These are phyloP conservation scores for Mucor piriformis DNA, from an alignment of 371 early-diverging fungal species.

Conservation along the genomic window DNA sequence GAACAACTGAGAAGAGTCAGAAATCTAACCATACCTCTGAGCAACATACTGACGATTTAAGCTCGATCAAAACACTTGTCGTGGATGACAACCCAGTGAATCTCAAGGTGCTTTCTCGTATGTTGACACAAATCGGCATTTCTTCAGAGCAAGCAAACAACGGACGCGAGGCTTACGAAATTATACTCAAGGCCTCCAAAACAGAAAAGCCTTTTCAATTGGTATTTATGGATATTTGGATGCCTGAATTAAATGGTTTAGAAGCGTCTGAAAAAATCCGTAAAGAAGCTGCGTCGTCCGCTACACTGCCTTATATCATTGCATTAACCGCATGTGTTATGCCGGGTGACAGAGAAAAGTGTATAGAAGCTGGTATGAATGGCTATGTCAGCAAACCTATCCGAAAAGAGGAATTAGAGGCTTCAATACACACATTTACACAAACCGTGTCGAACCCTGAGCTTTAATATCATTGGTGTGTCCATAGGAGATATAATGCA, in stretches of 20 bases:
- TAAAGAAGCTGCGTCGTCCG: slow-evolving; percentile 25
- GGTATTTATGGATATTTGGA: slow-evolving; percentile 61
- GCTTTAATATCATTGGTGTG: not conserved
- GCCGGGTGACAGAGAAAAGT: slow-evolving; percentile 58
- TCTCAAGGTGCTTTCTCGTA: slow-evolving; percentile 47
- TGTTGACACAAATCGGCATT: slow-evolving; percentile 32
- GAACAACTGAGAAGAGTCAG: not conserved
- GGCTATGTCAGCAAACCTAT: slow-evolving; percentile 46
- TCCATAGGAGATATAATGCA: not conserved
- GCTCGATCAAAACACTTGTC: slow-evolving; percentile 35
- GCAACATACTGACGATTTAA: not conserved
- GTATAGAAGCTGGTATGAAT: slow-evolving; percentile 49
- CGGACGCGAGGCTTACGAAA: slow-evolving; percentile 47
- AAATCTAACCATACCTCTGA: not conserved
- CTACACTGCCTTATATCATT: slow-evolving; percentile 48
- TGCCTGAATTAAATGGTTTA: slow-evolving; percentile 61
- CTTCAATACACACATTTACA: slow-evolving; percentile 26
- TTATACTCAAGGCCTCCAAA: slow-evolving; percentile 19
- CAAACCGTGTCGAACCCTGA: slow-evolving; percentile 8
- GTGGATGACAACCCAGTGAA: slow-evolving; percentile 64
- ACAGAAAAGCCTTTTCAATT: slow-evolving; percentile 35
- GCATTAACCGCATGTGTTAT: slow-evolving; percentile 63
- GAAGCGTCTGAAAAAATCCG: slow-evolving; percentile 52
- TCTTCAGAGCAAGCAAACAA: slow-evolving; percentile 35
- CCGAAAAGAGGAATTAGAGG: slow-evolving; percentile 51